Percentiles rank a stretch among this genome's conserved stretches.
phyloP scores from a whole-genome alignment of 2,329 filamentous ascomycete species.

The Elsinoe arachidis region DNA sequence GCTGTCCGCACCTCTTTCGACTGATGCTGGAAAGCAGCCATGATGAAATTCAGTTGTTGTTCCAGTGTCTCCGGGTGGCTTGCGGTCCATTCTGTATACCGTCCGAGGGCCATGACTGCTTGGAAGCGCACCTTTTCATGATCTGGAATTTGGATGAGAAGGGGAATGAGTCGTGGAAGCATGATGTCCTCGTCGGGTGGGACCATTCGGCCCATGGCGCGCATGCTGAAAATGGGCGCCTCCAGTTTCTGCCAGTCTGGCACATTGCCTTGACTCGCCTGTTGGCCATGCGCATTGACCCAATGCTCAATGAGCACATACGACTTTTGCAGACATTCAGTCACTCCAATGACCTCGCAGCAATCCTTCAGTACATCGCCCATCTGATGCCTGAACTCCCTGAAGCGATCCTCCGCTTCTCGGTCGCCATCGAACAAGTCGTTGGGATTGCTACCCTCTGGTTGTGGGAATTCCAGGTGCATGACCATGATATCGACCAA shows the following conservation, averaged over 20 bases:
- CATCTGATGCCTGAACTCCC: constrained; percentile 94
- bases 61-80: constrained; percentile 88
- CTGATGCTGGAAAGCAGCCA: constrained; percentile 78
- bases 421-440: constrained; percentile 94
- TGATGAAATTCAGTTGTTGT: constrained; percentile 90
- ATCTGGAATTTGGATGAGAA: constrained; percentile 87
- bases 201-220: constrained; percentile 95
- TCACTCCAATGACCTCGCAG: constrained; percentile 90
- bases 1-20: constrained; percentile 88
- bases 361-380: constrained; percentile 95
- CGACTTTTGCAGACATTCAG: constrained; percentile 83
- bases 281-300: constrained; percentile 72
- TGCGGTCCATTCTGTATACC: constrained; percentile 97
- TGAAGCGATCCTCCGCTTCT: constrained; percentile 92
- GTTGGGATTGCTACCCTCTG: constrained; percentile 61
- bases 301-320: constrained; percentile 78
- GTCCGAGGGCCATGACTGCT: constrained; percentile 91
- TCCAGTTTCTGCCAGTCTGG: constrained; percentile 96
- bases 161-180: constrained; percentile 80
- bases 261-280: constrained; percentile 64
- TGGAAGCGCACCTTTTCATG: constrained; percentile 98
- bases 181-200: constrained; percentile 79
- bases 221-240: constrained; percentile 87
- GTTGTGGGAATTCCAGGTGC: constrained; percentile 77
- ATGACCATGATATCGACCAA: constrained; percentile 88